These are phyloP conservation scores for Hymenoscyphus infarciens DNA, from an alignment of 2,329 filamentous ascomycete genomes.

Conservation along the genomic window DNA sequence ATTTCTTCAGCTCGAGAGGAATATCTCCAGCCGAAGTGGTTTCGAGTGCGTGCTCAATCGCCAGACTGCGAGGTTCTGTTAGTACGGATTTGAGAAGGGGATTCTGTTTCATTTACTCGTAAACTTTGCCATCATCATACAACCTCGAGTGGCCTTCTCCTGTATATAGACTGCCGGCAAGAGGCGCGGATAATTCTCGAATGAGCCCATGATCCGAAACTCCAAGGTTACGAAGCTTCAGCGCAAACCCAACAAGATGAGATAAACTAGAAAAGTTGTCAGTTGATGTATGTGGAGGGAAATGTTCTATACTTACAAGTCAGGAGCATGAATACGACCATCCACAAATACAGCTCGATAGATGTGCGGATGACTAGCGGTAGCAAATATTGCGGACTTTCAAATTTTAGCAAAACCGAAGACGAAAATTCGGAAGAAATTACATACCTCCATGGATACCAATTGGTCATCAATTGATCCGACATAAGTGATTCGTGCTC, in stretches of 20 bases:
- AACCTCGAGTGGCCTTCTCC: conserved; percentile 92
- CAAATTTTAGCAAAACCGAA: conserved; percentile 18
- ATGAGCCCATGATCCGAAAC: conserved; percentile 91
- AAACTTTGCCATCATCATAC: conserved; percentile 85
- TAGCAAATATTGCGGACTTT: conserved; percentile 79
- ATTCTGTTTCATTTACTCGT: conserved; percentile 53
- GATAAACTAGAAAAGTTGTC: conserved; percentile 55
- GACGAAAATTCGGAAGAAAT: neutral
- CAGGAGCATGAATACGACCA: conserved; percentile 83
- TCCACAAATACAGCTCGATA: conserved; percentile 96
- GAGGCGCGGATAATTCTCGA: conserved; percentile 79
- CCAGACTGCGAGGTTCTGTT: conserved; percentile 46
- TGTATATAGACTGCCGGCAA: conserved; percentile 86
- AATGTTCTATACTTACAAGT: conserved; percentile 58
- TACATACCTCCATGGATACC: conserved; percentile 75
- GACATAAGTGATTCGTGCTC: conserved; percentile 79
- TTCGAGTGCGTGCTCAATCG: conserved; percentile 69
- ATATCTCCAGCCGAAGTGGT: conserved; percentile 55
- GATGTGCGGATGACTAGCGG: conserved; percentile 85
- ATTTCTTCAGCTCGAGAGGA: conserved; percentile 49
- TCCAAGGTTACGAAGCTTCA: conserved; percentile 91
- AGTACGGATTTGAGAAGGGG: neutral
- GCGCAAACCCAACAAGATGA: conserved; percentile 85
- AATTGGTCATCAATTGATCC: conserved; percentile 97
- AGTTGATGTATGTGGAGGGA: neutral